A percentile compares a stretch with the other conserved stretches of the same genome.
Evolutionary conservation across 495 filamentous ascomycete genomes (phyloP).

Genomic region (Jackrogersella minutella): DNA sequence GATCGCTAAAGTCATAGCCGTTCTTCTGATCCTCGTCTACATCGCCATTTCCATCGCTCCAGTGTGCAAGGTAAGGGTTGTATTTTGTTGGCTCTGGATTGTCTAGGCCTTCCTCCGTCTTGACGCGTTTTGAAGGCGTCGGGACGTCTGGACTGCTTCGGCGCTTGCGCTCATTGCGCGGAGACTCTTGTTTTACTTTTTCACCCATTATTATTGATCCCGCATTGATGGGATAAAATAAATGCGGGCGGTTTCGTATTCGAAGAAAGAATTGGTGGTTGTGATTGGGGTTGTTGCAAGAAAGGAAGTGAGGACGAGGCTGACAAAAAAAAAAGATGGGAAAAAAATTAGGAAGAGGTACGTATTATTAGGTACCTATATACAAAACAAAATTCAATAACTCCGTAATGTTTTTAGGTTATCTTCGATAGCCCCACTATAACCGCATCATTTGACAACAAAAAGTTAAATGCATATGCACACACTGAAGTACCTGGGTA

Average conservation of each 20-base stretch:
- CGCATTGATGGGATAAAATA: not conserved
- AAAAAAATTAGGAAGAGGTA: slow-evolving; percentile 2
- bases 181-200: not conserved
- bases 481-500: too few species aligned
- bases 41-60: slow-evolving; percentile 67
- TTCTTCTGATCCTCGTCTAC: slow-evolving; percentile 54
- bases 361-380: too few species aligned
- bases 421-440: slow-evolving; percentile 13
- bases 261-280: not conserved
- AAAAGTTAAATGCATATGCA: too few species aligned
- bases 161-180: slow-evolving; percentile 37
- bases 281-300: not conserved
- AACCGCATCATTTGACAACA: too few species aligned
- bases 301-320: slow-evolving; percentile 11
- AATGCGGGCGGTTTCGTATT: not conserved
- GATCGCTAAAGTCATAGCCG: slow-evolving; percentile 36
- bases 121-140: slow-evolving; percentile 41
- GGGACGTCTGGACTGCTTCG: slow-evolving; percentile 29
- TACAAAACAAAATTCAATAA: too few species aligned
- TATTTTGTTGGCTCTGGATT: slow-evolving; percentile 49
- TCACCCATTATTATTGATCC: slow-evolving; percentile 7
- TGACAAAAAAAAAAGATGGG: slow-evolving; percentile 17
- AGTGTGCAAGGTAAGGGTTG: slow-evolving; percentile 94
- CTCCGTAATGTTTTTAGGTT: too few species aligned
- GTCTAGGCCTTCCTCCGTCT: slow-evolving; percentile 45